Evolutionary conservation across 768 basidiomycete genomes (phyloP), one percentile per base, ranked within the genome.

Genomic region (Phaeotremella skinneri): DNA sequence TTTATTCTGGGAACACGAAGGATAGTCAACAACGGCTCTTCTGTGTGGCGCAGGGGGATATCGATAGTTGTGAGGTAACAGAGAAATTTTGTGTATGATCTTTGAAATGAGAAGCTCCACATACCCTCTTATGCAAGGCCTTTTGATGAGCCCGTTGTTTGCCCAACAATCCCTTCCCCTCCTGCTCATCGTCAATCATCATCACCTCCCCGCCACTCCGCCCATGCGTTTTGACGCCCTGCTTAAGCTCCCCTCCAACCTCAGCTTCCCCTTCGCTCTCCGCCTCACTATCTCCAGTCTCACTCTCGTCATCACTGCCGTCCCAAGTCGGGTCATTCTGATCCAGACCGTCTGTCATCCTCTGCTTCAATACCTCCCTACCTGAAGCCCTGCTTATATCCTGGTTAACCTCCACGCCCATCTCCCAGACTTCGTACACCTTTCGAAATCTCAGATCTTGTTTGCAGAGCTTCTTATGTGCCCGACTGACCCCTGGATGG

Each of bases 1-100:
- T 3, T 83, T 81, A 67, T 87, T 82, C 64, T 84, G 82, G 43
- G 23, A 13, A 7, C 13, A 7, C 13, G 17, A 7, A 37, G 34
- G 43, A 23, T 45, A n/a, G 43, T 45, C 43, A 45, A 20, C 43
- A 45, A n/a, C n/a, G n/a, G n/a, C n/a, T n/a, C n/a, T n/a, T 48
- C 79, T 72, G 34, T 7, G 7, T 37, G 34, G 34, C 34, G 34
- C 34, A 7, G 9, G 17, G 34, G 34, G 34, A 37, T 37, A 17
- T 37, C n/a, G n/a, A n/a, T n/a, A n/a, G n/a, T n/a, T n/a, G n/a
- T n/a, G n/a, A n/a, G n/a, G n/a, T n/a, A n/a, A n/a, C n/a, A n/a
- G n/a, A n/a, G n/a, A n/a, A n/a, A n/a, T n/a, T n/a, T n/a, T n/a
- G n/a, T n/a, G n/a, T n/a, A n/a, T n/a, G n/a, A n/a, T n/a, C 43